A percentile compares a stretch with the other conserved stretches of the same genome.
These are phyloP conservation scores for Elsinoe australis DNA, from an alignment of 2,329 filamentous ascomycete species.

Conservation along the genomic window DNA sequence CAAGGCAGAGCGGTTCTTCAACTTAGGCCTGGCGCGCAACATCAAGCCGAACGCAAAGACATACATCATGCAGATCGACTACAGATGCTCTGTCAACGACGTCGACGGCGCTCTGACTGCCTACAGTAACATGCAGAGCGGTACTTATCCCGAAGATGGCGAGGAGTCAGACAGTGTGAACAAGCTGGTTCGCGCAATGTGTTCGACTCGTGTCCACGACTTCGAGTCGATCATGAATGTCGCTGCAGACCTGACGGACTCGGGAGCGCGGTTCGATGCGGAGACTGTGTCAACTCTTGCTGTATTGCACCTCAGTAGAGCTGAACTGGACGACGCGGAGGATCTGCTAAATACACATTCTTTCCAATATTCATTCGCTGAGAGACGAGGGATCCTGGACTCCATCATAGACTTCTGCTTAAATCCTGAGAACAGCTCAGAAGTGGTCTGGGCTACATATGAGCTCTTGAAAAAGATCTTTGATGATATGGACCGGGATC, in stretches of 20 bases:
- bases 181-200: slow-evolving; percentile 62
- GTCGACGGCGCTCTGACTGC: slow-evolving; percentile 60
- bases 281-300: slow-evolving; percentile 68
- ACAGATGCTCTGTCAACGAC: slow-evolving; percentile 66
- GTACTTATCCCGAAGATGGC: slow-evolving; percentile 46
- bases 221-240: slow-evolving; percentile 67
- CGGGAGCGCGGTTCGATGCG: slow-evolving; percentile 60
- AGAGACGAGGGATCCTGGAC: slow-evolving; percentile 59
- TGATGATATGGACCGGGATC: slow-evolving; percentile 54
- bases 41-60: slow-evolving; percentile 63
- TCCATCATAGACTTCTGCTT: slow-evolving; percentile 62
- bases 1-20: slow-evolving; percentile 64
- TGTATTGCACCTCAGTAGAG: slow-evolving; percentile 63
- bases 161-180: slow-evolving; percentile 61
- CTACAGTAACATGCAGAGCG: slow-evolving; percentile 54
- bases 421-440: slow-evolving; percentile 55
- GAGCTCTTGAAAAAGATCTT: slow-evolving; percentile 52
- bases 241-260: slow-evolving; percentile 63
- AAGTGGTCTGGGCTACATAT: slow-evolving; percentile 55
- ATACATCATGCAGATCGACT: slow-evolving; percentile 65
- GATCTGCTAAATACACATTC: slow-evolving; percentile 73
- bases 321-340: slow-evolving; percentile 70
- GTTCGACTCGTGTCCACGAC: slow-evolving; percentile 51
- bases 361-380: slow-evolving; percentile 60
- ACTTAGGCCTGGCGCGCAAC: slow-evolving; percentile 56